Evolutionary conservation across 2,329 filamentous ascomycete genomes (phyloP), one percentile per base, ranked within the genome.

Genomic region (Hymenotorrendiella dingleyae): DNA sequence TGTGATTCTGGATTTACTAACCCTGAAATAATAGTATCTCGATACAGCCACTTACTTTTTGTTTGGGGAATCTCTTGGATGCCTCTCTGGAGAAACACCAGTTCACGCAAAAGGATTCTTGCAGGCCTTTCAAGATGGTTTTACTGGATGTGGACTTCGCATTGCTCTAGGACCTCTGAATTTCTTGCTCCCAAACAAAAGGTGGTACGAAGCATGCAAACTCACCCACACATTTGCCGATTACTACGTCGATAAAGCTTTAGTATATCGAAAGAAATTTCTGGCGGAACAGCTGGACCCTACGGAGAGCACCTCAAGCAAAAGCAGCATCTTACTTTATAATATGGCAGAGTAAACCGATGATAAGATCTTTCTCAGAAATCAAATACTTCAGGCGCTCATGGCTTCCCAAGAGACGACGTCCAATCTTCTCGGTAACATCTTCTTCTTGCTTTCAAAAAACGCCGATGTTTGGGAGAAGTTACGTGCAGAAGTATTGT

Each of bases 241-340:
- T 37, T 17, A 37, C 16, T 37, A 37, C 20, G 23, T 37, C n/a
- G 22, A 37, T 8, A 37, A 27, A 17, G 35, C 22, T 17, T 14
- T 37, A 10, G 23, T 27, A 8, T 37, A 37, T 24, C 35, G 35
- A 9, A 9, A 37, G 12, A 20, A 22, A 19, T 22, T 35, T n/a
- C 16, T 35, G 8, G 33, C 33, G 6, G 16, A 24, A 37, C 14
- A 37, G 5, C 16, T 24, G 11, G 35, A 37, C 23, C 12, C 29
- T 7, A 17, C 29, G 4, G 19, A 17, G 6, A 14, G 14, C 26
- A 4, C 26, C 14, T n/a, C n/a, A n/a, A n/a, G n/a, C n/a, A n/a
- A n/a, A n/a, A 14, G 26, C 4, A 28, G 11, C 14, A 32, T 32
- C 5, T 8, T 32, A 16, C 29, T 32, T 7, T 32, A 32, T 17